A percentile compares a stretch with the other conserved stretches of the same genome.
phyloP scores from a whole-genome alignment of 495 filamentous ascomycete genomes.

The Wilcoxina mikolae region DNA sequence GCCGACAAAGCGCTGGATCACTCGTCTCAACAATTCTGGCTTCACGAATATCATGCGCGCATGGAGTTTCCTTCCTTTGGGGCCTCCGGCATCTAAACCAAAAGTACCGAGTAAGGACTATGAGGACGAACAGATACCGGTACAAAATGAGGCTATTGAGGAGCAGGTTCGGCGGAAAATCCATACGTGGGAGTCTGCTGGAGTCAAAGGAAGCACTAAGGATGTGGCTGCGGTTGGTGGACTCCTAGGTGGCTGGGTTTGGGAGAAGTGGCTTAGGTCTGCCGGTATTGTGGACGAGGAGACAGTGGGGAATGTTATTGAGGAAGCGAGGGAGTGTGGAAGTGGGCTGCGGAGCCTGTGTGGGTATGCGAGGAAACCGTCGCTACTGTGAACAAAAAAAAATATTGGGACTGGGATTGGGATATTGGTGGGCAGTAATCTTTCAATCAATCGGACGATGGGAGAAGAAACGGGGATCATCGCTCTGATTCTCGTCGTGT shows the following conservation, averaged over 20 bases:
- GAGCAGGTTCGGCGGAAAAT: slow-evolving; percentile 26
- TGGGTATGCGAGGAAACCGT: slow-evolving; percentile 81
- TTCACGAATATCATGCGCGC: slow-evolving; percentile 70
- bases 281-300: slow-evolving; percentile 41
- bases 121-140: slow-evolving; percentile 21
- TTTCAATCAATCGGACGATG: no score
- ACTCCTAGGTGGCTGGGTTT: slow-evolving; percentile 74
- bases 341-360: slow-evolving; percentile 74
- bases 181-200: slow-evolving; percentile 29
- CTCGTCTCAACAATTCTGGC: slow-evolving; percentile 54
- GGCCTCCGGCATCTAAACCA: slow-evolving; percentile 39
- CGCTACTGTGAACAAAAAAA: no score
- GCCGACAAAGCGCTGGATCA: slow-evolving; percentile 65
- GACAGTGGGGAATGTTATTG: slow-evolving; percentile 59
- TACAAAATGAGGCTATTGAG: slow-evolving; percentile 29
- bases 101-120: slow-evolving; percentile 36
- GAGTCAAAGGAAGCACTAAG: slow-evolving; percentile 53
- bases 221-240: slow-evolving; percentile 63
- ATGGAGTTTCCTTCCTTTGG: slow-evolving; percentile 85
- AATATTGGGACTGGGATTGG: no score
- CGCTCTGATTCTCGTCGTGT: no score
- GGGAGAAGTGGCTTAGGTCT: slow-evolving; percentile 91
- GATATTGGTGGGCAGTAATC: no score
- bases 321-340: slow-evolving; percentile 65
- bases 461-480: no score